Evolutionary conservation across 768 basidiomycete species (phyloP), one percentile per base, ranked within the genome.

Genomic region (Crassisporium funariophilum): DNA sequence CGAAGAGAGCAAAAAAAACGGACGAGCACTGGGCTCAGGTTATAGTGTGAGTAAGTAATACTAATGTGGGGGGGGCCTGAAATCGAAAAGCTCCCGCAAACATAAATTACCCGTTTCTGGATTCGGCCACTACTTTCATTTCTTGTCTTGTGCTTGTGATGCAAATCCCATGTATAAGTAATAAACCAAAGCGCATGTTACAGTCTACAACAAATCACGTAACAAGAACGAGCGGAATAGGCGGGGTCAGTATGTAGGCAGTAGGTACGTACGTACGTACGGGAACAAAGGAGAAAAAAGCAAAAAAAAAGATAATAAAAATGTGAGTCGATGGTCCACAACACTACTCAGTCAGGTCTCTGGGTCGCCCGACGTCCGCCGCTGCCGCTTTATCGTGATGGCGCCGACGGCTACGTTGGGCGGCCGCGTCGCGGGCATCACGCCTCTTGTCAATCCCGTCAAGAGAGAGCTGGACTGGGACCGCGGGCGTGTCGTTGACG

Each of bases 371-470:
- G 87, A 90, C 55, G 83, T 85, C 75, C 89, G 82, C 73, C 89
- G 76, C 60, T 91, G 89, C 53, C 89, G 75, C 70, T 91, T 91
- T 79, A 91, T 76, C 29, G 85, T 69, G 33, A 73, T 62, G 11
- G 70, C 59, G 16, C 69, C 69, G 40, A 59, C 58, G 35, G 62
- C 61, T 5, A 60, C 56, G 29, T 57, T 59, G 11, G 68, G 61
- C 12, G 68, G 60, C 16, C 64, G 62, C 19, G 63, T 59, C 29
- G 56, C 58, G 24, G 67, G 52, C 25, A 54, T 49, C 46, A 58
- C 71, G 6, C 74, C 62, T 37, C 72, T 66, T 1, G 75, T 58
- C 37, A 78, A 60, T 11, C 77, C 76, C 21, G 74, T 71, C 22
- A 81, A 70, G 37, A 79, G 57, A 11, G 79, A 76, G 58, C 77